These are phyloP conservation scores for Eragrostis curvula DNA, from an alignment of 176 grass and related monocot genomes.

Conservation along the genomic window DNA sequence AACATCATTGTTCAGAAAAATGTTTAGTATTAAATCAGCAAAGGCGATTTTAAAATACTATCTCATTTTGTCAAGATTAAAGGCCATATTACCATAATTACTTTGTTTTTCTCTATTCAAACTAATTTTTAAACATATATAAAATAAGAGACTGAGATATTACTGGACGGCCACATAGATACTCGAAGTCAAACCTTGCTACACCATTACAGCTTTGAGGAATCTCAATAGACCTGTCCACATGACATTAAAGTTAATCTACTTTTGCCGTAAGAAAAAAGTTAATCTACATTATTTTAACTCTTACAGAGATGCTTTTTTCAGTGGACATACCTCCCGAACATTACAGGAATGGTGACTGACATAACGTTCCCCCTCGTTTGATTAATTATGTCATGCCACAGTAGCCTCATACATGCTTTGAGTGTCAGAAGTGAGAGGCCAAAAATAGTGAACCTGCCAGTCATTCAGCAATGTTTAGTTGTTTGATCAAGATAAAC, in stretches of 20 bases:
- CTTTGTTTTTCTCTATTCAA: not conserved
- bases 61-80: not conserved
- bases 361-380: conserved; percentile 49
- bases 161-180: conserved; percentile 92
- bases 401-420: conserved; percentile 70
- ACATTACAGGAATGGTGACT: conserved; percentile 85
- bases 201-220: conserved; percentile 88
- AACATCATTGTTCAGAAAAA: conserved; percentile 18
- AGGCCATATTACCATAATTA: not conserved
- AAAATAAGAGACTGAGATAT: conserved; percentile 46
- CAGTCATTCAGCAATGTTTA: conserved; percentile 5
- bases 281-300: conserved; percentile 38
- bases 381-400: conserved; percentile 58
- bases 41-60: not conserved
- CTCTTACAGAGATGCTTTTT: conserved; percentile 22
- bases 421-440: conserved; percentile 54
- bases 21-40: not conserved
- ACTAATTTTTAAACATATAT: conserved; percentile 23
- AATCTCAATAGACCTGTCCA: conserved; percentile 82
- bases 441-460: conserved; percentile 88
- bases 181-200: conserved; percentile 86
- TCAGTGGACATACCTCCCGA: conserved; percentile 70
- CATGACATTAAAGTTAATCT: conserved; percentile 35
- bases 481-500: conserved; percentile 7
- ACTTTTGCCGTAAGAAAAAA: not conserved